Conservation (phyloP, 1,139 yeast genomes). For the Magnusiomyces clavatus region DNA sequence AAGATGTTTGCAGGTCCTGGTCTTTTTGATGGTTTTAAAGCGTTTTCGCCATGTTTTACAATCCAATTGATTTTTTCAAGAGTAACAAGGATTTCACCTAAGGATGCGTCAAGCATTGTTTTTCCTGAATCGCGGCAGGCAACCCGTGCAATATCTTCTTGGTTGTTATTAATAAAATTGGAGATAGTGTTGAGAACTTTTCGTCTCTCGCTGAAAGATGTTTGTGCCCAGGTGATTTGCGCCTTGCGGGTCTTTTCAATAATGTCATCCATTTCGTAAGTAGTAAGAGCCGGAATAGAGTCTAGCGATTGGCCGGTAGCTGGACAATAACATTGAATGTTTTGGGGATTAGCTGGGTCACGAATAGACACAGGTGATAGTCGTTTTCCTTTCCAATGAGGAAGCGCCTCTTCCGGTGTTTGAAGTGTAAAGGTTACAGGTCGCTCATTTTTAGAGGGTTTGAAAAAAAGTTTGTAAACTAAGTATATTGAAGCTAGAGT, state of each 20-base stretch:
- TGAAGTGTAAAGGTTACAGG: slow-evolving; percentile 35
- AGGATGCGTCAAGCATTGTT: slow-evolving; percentile 88
- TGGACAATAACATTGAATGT: slow-evolving; percentile 84
- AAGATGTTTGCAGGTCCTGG: slow-evolving; percentile 82
- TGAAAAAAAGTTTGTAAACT: slow-evolving; percentile 11
- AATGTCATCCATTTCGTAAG: slow-evolving; percentile 60
- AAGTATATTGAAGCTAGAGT: slow-evolving; percentile 10
- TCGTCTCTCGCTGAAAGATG: slow-evolving; percentile 58
- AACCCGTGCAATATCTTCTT: slow-evolving; percentile 77
- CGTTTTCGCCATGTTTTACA: slow-evolving; percentile 67
- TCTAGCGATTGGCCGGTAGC: slow-evolving; percentile 92
- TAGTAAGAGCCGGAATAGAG: slow-evolving; percentile 51
- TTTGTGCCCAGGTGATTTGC: slow-evolving; percentile 45
- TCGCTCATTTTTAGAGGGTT: slow-evolving; percentile 9
- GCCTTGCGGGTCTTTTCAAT: slow-evolving; percentile 49
- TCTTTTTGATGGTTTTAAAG: slow-evolving; percentile 63
- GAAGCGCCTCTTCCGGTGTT: slow-evolving; percentile 76
- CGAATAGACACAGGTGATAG: slow-evolving; percentile 51
- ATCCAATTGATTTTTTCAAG: slow-evolving; percentile 90
- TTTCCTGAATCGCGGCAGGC: slow-evolving; percentile 97
- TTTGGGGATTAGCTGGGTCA: slow-evolving; percentile 50
- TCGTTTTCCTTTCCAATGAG: slow-evolving; percentile 89
- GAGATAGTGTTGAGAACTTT: slow-evolving; percentile 63
- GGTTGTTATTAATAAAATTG: slow-evolving; percentile 68
- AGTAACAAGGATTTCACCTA: slow-evolving; percentile 90